Percentiles rank a stretch among this genome's conserved stretches.
Evolutionary conservation across 2,329 filamentous ascomycete species (phyloP).

Genomic region (Colletotrichum tamarilloi): DNA sequence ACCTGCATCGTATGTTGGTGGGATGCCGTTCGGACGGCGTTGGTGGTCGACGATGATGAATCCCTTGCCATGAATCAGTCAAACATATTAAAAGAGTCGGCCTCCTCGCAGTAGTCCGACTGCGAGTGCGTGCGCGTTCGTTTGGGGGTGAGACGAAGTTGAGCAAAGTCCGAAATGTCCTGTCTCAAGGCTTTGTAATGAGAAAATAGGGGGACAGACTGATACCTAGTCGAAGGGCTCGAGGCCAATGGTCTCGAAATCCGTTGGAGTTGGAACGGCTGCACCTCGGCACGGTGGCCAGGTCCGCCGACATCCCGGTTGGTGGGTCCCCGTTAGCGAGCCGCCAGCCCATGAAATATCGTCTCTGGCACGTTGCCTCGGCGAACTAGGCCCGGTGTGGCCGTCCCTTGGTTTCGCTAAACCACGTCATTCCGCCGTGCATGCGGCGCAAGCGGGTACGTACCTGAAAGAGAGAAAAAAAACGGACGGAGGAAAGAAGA

Average conservation of each 20-base stretch:
- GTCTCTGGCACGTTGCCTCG: slow-evolving; percentile 21
- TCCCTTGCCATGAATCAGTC: not conserved
- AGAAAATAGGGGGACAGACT: not conserved
- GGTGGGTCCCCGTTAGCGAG: slow-evolving; percentile 1
- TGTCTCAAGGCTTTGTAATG: slow-evolving; percentile 28
- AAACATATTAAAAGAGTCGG: not conserved
- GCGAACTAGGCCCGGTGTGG: slow-evolving; percentile 9
- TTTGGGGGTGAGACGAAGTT: not conserved
- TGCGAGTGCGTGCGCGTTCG: slow-evolving; percentile 15
- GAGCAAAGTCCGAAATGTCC: slow-evolving; percentile 3
- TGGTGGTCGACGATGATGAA: not conserved
- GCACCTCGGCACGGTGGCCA: slow-evolving; percentile 29
- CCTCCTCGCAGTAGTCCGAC: slow-evolving; percentile 5
- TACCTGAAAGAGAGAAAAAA: not conserved
- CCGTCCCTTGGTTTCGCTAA: not conserved
- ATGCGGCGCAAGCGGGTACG: slow-evolving; percentile 7
- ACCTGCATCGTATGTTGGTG: not conserved
- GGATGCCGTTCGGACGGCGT: not conserved
- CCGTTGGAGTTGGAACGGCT: slow-evolving; percentile 28
- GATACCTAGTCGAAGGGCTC: too few relatives aligned
- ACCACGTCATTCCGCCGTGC: slow-evolving; percentile 27
- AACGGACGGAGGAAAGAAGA: slow-evolving; percentile 1
- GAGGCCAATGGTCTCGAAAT: not conserved
- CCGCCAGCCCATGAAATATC: slow-evolving; percentile 9
- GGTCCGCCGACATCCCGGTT: slow-evolving; percentile 23